Conservation (phyloP, 2,329 filamentous ascomycete species). For the Aspergillus melleus region DNA sequence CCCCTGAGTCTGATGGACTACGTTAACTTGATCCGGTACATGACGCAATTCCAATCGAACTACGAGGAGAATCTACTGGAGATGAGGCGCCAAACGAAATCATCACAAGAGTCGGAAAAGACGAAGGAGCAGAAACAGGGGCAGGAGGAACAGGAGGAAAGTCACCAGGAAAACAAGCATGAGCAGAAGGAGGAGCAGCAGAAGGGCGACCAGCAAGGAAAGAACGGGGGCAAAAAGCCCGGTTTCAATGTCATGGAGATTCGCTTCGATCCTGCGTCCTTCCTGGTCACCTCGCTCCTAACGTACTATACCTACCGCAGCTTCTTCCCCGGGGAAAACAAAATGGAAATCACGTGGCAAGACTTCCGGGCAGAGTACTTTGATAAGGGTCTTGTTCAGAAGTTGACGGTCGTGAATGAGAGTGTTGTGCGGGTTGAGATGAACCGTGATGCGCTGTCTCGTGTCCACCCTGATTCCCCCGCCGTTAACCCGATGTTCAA, state of each 20-base stretch:
- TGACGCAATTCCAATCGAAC: constrained; percentile 37
- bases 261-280: constrained; percentile 56
- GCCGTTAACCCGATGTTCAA: constrained; percentile 68
- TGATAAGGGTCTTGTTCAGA: constrained; percentile 94
- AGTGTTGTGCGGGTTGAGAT: constrained; percentile 77
- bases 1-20: constrained; percentile 55
- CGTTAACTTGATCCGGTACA: constrained; percentile 60
- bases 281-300: constrained; percentile 59
- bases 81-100: constrained; percentile 8
- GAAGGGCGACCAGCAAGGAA: constrained; percentile 19
- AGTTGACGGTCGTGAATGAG: constrained; percentile 77
- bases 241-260: constrained; percentile 45
- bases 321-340: constrained; percentile 65
- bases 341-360: constrained; percentile 92
- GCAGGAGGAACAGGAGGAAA: constrained; percentile 18
- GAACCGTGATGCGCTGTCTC: constrained; percentile 70
- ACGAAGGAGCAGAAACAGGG: constrained; percentile 27
- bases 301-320: constrained; percentile 64
- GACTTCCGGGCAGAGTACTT: constrained; percentile 92
- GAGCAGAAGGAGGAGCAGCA: constrained; percentile 33
- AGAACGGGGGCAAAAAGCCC: constrained; percentile 28
- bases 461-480: constrained; percentile 74
- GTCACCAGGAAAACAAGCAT: constrained; percentile 28
- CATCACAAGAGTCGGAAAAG: constrained; percentile 19
- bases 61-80: constrained; percentile 11